phyloP scores from a whole-genome alignment of 441 rosid species.

The Pelargonium hybrid region DNA sequence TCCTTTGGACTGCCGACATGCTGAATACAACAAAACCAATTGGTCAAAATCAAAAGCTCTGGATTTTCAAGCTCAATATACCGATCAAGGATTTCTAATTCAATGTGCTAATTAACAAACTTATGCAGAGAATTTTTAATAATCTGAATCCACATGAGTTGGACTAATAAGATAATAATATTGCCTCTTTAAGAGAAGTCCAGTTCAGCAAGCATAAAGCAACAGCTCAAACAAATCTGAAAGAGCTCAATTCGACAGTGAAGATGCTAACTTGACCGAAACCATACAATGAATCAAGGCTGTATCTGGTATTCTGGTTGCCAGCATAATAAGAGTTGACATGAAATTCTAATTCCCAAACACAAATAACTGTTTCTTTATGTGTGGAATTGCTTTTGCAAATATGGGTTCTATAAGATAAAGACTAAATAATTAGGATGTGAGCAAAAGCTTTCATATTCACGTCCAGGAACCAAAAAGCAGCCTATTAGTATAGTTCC shows the following conservation, averaged over 20 bases:
- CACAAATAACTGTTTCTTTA: neutral
- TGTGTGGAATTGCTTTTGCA: neutral
- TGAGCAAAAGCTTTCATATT: slow-evolving; percentile 12
- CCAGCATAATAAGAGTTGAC: slow-evolving; percentile 6
- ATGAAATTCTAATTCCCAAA: neutral
- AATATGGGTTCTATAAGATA: neutral
- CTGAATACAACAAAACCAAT: slow-evolving; percentile 28
- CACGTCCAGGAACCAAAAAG: slow-evolving; percentile 17
- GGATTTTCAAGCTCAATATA: neutral
- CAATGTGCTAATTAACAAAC: neutral
- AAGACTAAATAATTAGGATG: neutral
- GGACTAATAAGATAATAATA: neutral
- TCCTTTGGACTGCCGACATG: slow-evolving; percentile 53
- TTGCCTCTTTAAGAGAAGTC: neutral
- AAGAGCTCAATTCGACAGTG: slow-evolving; percentile 6
- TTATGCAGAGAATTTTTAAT: too few relatives aligned
- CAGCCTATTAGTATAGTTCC: slow-evolving; percentile 16
- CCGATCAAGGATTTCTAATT: neutral
- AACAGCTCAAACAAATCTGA: slow-evolving; percentile 6
- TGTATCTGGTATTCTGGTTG: too few relatives aligned
- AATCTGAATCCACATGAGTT: neutral
- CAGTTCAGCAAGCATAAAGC: slow-evolving; percentile 5
- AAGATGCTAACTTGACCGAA: slow-evolving; percentile 5
- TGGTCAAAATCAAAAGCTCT: neutral
- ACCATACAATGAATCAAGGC: slow-evolving; percentile 9